Base-by-base conservation (phyloP, 2,329 filamentous ascomycete species). In the Colletotrichum noveboracense region DNA sequence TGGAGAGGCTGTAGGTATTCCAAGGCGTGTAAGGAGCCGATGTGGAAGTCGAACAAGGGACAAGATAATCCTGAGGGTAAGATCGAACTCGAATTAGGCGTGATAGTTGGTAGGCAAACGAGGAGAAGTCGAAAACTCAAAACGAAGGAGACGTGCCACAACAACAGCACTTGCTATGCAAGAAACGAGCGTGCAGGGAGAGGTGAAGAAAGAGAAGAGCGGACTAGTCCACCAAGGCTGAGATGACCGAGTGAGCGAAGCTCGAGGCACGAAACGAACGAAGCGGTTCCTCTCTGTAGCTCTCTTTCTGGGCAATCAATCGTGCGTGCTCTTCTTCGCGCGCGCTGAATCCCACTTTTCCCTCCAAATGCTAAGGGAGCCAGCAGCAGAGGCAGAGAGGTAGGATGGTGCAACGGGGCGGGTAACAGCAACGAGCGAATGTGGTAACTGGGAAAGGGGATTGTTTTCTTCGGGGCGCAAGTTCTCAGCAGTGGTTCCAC, bases 391-490 rank as follows among this genome's bases (percentile, higher is more conserved):
- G 43, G 43, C 43, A 48, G 38, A 48, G 18, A 52, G 43, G 43
- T 21, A 30, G 16, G 24, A 55, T 71, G 28, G 64, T 65, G 58
- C 36, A 30, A 58, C 30, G 58, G 71, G 61, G 70, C 48, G 65
- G 64, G 58, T 16, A 65, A 64, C 58, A 36, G 56, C 21, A 69
- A 34, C 21, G 60, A 58, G 34, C 55, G 56, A 62, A 55, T 55
- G 26, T 48, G 67, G 36, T 38, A 14, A 52, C 67, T 70, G 67
- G 70, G 73, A 77, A 77, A 76, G 72, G 77, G 76, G 76, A 76
- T 74, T 78, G 76, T 78, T 78, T 78, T 77, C 70, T 71, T 77
- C 60, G 58, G 69, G 69, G 66, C 36, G 21, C 67, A 66, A 34
- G 28, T 58, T 10, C 62, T 58, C 61, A 52, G 38, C 38, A 16